A percentile compares a stretch with the other conserved stretches of the same genome.
Conservation (phyloP, 164 flowering plant species). For the Vitis labrusca region DNA sequence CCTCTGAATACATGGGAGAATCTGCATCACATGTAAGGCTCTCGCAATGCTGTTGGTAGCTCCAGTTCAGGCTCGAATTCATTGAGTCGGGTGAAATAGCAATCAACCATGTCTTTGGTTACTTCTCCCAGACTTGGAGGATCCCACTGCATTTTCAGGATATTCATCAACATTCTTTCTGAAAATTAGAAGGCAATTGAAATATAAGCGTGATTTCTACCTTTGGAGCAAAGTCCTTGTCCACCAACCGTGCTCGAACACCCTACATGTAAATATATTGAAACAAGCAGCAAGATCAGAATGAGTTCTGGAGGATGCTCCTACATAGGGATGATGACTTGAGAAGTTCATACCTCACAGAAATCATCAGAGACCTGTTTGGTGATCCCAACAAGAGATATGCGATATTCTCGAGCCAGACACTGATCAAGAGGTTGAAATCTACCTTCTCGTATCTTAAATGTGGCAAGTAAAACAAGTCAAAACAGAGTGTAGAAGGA, state of each 20-base stretch:
- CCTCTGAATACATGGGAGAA: not conserved
- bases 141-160: conserved; percentile 66
- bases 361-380: conserved; percentile 66
- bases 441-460: conserved; percentile 86
- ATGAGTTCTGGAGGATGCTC: not conserved
- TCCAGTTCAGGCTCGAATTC: conserved; percentile 68
- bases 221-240: conserved; percentile 89
- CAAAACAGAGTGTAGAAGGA: not conserved
- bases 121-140: conserved; percentile 67
- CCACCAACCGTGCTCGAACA: conserved; percentile 78
- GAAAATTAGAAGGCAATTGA: no score
- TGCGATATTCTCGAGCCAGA: conserved; percentile 77
- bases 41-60: conserved; percentile 65
- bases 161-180: not conserved
- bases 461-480: conserved; percentile 2
- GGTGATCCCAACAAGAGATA: conserved; percentile 60
- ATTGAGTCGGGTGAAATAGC: conserved; percentile 49
- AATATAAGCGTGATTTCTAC: conserved; percentile 26
- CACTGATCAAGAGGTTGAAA: conserved; percentile 84
- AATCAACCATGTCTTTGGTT: conserved; percentile 82
- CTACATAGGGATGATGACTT: not conserved
- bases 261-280: conserved; percentile 41
- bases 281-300: not conserved
- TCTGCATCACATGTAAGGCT: conserved; percentile 53
- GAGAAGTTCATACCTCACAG: conserved; percentile 54